phyloP scores from a whole-genome alignment of 1,139 yeast species.

The Yamadazyma diospyri region DNA sequence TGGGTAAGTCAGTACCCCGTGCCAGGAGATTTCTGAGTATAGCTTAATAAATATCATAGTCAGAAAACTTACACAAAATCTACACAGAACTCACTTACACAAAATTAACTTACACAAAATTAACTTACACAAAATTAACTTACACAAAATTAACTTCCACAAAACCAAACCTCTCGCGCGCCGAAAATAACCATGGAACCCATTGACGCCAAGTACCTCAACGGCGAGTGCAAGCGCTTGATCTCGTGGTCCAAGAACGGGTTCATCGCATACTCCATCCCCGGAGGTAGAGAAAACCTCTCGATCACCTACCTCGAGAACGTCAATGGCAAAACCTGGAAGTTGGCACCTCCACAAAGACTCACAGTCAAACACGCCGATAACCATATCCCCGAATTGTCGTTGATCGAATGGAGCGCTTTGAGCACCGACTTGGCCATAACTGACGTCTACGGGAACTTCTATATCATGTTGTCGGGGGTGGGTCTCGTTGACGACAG shows the following conservation, averaged over 20 bases:
- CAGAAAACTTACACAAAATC: too few species aligned
- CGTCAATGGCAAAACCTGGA: conserved; percentile 63
- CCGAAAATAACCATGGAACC: too few species aligned
- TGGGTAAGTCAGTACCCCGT: conserved; percentile 75
- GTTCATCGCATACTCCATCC: conserved; percentile 57
- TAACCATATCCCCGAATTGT: conserved; percentile 21
- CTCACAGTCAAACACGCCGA: conserved; percentile 31
- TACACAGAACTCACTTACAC: too few species aligned
- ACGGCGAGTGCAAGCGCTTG: conserved; percentile 7
- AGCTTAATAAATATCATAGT: too few species aligned
- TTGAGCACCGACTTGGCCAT: conserved; percentile 53
- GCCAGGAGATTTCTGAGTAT: conserved; percentile 56
- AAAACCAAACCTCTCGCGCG: too few species aligned
- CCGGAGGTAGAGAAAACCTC: conserved; percentile 29
- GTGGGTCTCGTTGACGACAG: conserved; percentile 31
- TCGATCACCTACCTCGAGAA: conserved; percentile 61
- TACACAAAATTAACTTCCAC: too few species aligned
- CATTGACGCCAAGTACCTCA: background rate
- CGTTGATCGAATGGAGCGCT: conserved; percentile 45
- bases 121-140: too few species aligned
- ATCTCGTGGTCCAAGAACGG: conserved; percentile 78
- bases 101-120: too few species aligned
- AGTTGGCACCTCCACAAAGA: conserved; percentile 52
- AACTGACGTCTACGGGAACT: conserved; percentile 48
- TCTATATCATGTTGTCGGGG: conserved; percentile 45